Evolutionary conservation across 2,329 filamentous ascomycete species (phyloP).

Genomic region (Aspergillus chevalieri): DNA sequence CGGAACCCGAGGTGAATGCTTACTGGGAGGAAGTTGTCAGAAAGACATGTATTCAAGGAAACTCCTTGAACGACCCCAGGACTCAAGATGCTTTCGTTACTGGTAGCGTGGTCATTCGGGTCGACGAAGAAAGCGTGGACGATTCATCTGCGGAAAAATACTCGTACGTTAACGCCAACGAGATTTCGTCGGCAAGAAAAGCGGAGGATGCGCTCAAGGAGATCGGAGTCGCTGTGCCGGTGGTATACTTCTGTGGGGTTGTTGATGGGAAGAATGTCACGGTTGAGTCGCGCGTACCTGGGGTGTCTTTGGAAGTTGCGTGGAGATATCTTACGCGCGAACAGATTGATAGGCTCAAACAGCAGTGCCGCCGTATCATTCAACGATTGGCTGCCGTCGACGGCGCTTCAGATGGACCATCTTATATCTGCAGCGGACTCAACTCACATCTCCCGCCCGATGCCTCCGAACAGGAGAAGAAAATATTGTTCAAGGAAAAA

Average conservation of each 20-base stretch:
- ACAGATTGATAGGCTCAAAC: constrained; percentile 29
- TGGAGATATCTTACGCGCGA: constrained; percentile 31
- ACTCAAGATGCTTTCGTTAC: constrained; percentile 29
- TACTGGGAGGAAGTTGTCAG: constrained; percentile 33
- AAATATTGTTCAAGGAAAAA: constrained; percentile 28
- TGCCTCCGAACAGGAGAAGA: constrained; percentile 20
- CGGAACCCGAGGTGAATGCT: constrained; percentile 21
- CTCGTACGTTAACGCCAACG: constrained; percentile 33
- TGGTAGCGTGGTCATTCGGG: constrained; percentile 32
- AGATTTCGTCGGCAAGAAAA: constrained; percentile 28
- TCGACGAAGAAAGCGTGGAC: constrained; percentile 25
- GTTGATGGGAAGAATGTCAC: constrained; percentile 35
- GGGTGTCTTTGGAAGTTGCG: constrained; percentile 34
- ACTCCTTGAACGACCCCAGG: constrained; percentile 25
- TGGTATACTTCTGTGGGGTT: constrained; percentile 32
- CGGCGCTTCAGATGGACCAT: constrained; percentile 20
- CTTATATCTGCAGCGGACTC: constrained; percentile 29
- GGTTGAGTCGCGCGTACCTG: constrained; percentile 35
- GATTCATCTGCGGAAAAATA: constrained; percentile 24
- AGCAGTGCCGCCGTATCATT: constrained; percentile 31
- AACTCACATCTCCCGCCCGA: constrained; percentile 23
- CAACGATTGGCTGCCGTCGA: constrained; percentile 23
- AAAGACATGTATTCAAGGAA: constrained; percentile 25
- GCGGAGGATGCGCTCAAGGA: constrained; percentile 28
- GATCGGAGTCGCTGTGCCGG: constrained; percentile 28